Conservation (phyloP, 352 stramenopile species). For the Phytophthora lateralis region DNA sequence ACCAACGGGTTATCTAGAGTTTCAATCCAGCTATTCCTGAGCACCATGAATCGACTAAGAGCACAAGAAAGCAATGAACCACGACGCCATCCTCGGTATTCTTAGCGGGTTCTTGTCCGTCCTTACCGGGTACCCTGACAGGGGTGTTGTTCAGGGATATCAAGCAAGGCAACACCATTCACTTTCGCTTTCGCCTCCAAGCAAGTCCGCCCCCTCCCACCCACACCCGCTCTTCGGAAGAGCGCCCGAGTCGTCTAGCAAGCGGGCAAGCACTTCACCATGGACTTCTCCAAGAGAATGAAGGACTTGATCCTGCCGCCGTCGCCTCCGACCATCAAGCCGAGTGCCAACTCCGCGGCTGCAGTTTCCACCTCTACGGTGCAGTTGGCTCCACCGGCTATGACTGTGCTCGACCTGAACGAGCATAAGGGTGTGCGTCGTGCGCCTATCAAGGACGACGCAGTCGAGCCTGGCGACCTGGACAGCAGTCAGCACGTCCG, state of each 20-base stretch:
- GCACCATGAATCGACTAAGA: constrained; percentile 7
- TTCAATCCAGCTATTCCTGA: constrained; percentile 27
- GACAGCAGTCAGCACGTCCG: constrained; percentile 49
- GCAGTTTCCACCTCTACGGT: constrained; percentile 27
- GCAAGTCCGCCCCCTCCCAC: constrained; percentile 11
- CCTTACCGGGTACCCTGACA: neutral
- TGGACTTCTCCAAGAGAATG: constrained; percentile 82
- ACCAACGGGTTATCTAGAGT: constrained; percentile 15
- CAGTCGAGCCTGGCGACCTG: constrained; percentile 71
- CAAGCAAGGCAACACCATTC: constrained; percentile 11
- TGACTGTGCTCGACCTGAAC: constrained; percentile 49
- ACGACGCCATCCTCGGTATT: constrained; percentile 19
- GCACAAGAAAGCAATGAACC: neutral
- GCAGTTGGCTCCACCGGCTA: constrained; percentile 33
- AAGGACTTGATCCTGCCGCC: constrained; percentile 73
- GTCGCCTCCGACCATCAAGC: constrained; percentile 52
- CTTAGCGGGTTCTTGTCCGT: constrained; percentile 36
- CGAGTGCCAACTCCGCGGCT: constrained; percentile 46
- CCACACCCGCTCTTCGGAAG: neutral
- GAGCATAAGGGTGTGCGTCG: constrained; percentile 73
- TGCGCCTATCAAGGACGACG: constrained; percentile 78
- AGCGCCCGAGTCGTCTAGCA: constrained; percentile 17
- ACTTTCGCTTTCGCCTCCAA: constrained; percentile 39
- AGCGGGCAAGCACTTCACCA: constrained; percentile 26
- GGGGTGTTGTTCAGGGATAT: neutral